Base-by-base conservation (phyloP, 371 early-diverging fungal species). In the Mucor mucedo region DNA sequence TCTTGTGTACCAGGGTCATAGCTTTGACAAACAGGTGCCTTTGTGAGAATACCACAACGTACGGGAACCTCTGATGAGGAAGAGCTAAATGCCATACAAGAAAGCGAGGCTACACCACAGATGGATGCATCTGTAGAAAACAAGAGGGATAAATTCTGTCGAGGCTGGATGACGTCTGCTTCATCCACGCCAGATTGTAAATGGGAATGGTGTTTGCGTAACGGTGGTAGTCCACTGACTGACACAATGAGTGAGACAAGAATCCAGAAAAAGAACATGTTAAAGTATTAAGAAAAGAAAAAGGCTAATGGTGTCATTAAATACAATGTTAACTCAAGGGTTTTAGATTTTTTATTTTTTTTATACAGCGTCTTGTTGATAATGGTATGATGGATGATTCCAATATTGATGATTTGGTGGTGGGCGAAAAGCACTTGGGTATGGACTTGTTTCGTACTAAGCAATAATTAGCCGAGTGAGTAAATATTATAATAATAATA, bases 31-130 rank as follows among this genome's bases (percentile, higher is more conserved):
- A 63, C 28, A 33, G 50, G 52, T 2, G 52, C 64, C 7, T 53
- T 54, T 0, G 39, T 4, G 8, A 63, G 30, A 13, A 52, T 49
- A 10, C 64, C 64, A 52, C 57, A 63, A 0, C 58, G 42, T 7
- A 63, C 40, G 3, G 57, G 64, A 14, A 52, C 57, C 16, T 4
- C 4, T 8, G 47, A 55, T 4, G 55, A 55, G 39, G 21, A 6
- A 8, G 55, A 55, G 10, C 41, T 27, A 42, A 63, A 63, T 21
- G 57, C 64, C 57, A 63, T 63, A 45, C 64, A 63, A 7, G 58
- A 50, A 16, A 63, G 21, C 7, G 52, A 42, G 6, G 58, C 58
- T 35, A 57, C 45, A 44, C 57, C 57, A 56, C 64, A 63, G 39
- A 32, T 32, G 27, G 38, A 45, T 14, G 33, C 47, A 10, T 56